Evolutionary conservation across 345 rosid genomes (phyloP), one percentile per base, ranked within the genome.

Genomic region (Bruguiera gymnorhiza): DNA sequence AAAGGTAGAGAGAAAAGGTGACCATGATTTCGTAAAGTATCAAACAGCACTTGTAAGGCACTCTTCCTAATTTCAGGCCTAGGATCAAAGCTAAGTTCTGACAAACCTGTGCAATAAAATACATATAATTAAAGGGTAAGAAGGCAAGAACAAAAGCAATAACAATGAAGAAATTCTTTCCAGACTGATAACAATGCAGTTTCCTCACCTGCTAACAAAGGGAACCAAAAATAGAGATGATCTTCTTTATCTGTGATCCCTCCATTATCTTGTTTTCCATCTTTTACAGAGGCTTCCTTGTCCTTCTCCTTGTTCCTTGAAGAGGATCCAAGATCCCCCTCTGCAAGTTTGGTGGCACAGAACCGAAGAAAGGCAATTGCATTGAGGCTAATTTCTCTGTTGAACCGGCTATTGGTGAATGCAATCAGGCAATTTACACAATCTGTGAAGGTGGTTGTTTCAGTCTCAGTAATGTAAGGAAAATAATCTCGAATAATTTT

Each of bases 71-170:
- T 92, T 71, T 95, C 99, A 70, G 97, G 94, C 81, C 99, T 85
- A 65, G 97, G 97, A 78, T 95, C 98, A 76, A 95, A 92, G 83
- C 98, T 95, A 71, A 95, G 99, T 79, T 95, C 99, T 30, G 98
- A 90, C 65, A 95, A 83, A 79, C 99, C 99, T 95, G 97, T 73
- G 81, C 26, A 70, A 55, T 27, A 16, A 73, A 19, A 2, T 23
- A 43, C 37, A 48, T 65, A 10, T 6, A 50, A 59, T 63, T 63
- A 50, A 39, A 62, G 67, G 65, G 20, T 54, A 43, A 55, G 26
- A 26, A 19, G 30, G 29, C 5, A n/a, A n/a, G 32, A 20, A 3
- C 43, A 13, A n/a, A 29, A 54, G 19, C 29, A 73, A 24, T 43
- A 13, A 67, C 53, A 73, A 21, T 56, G 66, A 75, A 59, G 58